Conservation (phyloP, 2,329 filamentous ascomycete genomes). For the Cryphonectria parasitica region DNA sequence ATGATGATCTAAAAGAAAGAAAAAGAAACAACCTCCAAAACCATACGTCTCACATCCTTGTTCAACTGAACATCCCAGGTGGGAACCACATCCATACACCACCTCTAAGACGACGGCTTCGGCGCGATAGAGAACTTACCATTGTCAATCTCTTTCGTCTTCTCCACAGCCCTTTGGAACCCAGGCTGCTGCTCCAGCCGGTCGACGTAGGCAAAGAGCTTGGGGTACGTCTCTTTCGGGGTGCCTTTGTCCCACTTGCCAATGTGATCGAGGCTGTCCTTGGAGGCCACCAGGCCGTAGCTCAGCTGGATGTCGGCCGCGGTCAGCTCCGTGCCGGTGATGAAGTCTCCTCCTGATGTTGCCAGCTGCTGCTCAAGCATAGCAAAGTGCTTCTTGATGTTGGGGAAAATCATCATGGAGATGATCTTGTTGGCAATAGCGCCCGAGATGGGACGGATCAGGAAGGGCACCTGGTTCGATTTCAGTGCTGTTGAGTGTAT, state of each 20-base stretch:
- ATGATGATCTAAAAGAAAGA: neutral
- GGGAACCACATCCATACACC: neutral
- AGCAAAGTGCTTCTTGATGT: conserved; percentile 50
- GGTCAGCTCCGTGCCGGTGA: conserved; percentile 54
- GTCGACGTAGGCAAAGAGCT: conserved; percentile 51
- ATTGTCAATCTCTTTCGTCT: conserved; percentile 53
- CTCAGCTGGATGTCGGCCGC: conserved; percentile 59
- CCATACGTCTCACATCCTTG: no score
- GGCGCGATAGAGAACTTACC: conserved; percentile 42
- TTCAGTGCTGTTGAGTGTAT: conserved; percentile 44
- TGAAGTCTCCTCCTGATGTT: conserved; percentile 49
- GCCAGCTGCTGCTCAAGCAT: conserved; percentile 55
- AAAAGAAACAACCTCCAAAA: neutral
- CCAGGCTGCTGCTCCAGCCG: conserved; percentile 51
- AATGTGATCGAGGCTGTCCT: conserved; percentile 44
- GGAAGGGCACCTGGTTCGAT: conserved; percentile 52
- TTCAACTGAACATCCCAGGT: neutral
- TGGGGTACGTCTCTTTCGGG: conserved; percentile 42
- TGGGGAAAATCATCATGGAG: conserved; percentile 49
- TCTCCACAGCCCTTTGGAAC: conserved; percentile 52
- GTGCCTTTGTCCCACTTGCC: conserved; percentile 43
- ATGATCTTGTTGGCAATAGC: conserved; percentile 50
- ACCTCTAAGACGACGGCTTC: conserved; percentile 10
- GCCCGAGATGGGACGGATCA: conserved; percentile 55
- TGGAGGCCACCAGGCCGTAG: conserved; percentile 53